Evolutionary conservation across 2,329 filamentous ascomycete species (phyloP).

Genomic region (Mycocentrospora acerina): DNA sequence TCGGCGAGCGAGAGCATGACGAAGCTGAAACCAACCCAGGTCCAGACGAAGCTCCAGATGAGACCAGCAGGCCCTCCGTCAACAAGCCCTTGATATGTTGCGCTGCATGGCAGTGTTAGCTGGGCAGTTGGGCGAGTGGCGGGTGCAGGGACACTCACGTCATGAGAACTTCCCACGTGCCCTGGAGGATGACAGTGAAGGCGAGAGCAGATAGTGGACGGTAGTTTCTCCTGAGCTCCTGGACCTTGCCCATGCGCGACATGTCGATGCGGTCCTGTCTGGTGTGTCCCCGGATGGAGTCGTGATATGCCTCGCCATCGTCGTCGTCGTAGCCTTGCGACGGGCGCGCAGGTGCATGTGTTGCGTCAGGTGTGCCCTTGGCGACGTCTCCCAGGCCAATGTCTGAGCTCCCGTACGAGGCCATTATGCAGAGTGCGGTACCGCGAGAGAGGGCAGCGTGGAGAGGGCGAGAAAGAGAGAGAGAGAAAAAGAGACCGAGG

Average conservation of each 20-base stretch:
- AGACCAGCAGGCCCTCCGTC: slow-evolving; percentile 36
- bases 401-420: slow-evolving; percentile 18
- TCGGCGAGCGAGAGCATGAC: slow-evolving; percentile 37
- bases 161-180: slow-evolving; percentile 38
- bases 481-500: too few species aligned
- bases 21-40: slow-evolving; percentile 34
- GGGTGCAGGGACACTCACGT: slow-evolving; percentile 19
- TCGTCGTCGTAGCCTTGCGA: slow-evolving; percentile 18
- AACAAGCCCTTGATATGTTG: slow-evolving; percentile 30
- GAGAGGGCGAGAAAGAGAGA: too few species aligned
- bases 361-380: slow-evolving; percentile 9
- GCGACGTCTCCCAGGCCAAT: slow-evolving; percentile 3
- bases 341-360: slow-evolving; percentile 4
- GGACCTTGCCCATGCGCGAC: slow-evolving; percentile 37
- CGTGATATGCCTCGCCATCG: slow-evolving; percentile 29
- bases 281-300: slow-evolving; percentile 29
- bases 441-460: neutral
- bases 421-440: slow-evolving; percentile 13
- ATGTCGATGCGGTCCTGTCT: slow-evolving; percentile 32
- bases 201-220: slow-evolving; percentile 34
- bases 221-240: slow-evolving; percentile 38
- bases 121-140: neutral
- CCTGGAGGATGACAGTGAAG: slow-evolving; percentile 37
- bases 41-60: slow-evolving; percentile 41
- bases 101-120: slow-evolving; percentile 14